Conservation (phyloP, 306 rosid species). For the Castanea sativa region DNA sequence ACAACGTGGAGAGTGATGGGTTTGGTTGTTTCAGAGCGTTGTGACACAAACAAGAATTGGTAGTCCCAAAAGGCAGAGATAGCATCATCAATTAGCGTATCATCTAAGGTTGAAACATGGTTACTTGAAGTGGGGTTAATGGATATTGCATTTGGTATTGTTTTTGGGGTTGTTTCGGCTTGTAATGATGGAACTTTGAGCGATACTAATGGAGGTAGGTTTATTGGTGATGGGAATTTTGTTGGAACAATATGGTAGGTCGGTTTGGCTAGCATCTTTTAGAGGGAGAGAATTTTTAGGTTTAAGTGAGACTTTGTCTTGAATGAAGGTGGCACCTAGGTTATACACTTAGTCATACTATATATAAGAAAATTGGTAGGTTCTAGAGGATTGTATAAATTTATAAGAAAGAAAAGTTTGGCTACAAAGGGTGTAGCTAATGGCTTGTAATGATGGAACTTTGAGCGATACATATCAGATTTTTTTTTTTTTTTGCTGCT, state of each 20-base stretch:
- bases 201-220: conserved; percentile 19
- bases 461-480: too few relatives aligned
- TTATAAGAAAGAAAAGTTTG: too few relatives aligned
- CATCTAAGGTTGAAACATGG: conserved; percentile 22
- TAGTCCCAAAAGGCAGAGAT: conserved; percentile 76
- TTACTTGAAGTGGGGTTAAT: conserved; percentile 29
- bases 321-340: not conserved
- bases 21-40: conserved; percentile 51
- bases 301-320: not conserved
- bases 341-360: conserved; percentile 5
- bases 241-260: conserved; percentile 20
- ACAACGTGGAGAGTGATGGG: conserved; percentile 39
- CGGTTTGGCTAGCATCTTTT: conserved; percentile 54
- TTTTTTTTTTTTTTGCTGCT: accelerated
- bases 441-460: too few relatives aligned
- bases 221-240: conserved; percentile 35
- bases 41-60: conserved; percentile 76
- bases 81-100: conserved; percentile 40
- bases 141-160: conserved; percentile 41
- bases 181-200: conserved; percentile 13
- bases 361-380: too few relatives aligned
- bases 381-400: too few relatives aligned
- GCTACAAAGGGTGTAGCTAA: too few relatives aligned
- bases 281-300: not conserved
- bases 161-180: not conserved